A percentile compares a stretch with the other conserved stretches of the same genome.
Evolutionary conservation across 768 basidiomycete genomes (phyloP).

Genomic region (Rhizopogon vesiculosus): DNA sequence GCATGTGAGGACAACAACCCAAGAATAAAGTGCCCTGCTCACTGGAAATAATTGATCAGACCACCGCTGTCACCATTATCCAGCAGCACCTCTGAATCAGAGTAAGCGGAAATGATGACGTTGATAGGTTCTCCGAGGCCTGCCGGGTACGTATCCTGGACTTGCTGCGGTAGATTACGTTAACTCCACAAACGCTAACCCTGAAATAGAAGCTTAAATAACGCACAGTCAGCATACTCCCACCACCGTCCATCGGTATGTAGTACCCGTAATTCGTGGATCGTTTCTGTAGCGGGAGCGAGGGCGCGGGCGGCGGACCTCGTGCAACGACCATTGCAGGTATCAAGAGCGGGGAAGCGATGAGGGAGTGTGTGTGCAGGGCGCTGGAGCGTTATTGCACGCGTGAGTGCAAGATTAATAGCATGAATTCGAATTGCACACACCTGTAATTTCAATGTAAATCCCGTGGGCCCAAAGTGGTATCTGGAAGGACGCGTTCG

Average conservation of each 20-base stretch:
- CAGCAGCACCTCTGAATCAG: constrained; percentile 64
- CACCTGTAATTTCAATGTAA: neutral
- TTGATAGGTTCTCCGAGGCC: constrained; percentile 89
- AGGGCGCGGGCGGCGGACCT: neutral
- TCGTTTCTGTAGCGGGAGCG: constrained; percentile 13
- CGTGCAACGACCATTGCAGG: constrained; percentile 9
- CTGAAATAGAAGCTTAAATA: constrained; percentile 1
- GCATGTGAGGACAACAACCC: neutral
- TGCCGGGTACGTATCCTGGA: constrained; percentile 53
- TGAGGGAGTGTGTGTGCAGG: neutral
- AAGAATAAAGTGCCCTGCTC: constrained; percentile 18
- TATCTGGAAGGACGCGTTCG: neutral
- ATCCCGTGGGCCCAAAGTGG: neutral
- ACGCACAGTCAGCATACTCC: constrained; percentile 70
- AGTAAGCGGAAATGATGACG: constrained; percentile 71
- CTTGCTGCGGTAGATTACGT: constrained; percentile 32
- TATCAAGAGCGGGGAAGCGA: constrained; percentile 9
- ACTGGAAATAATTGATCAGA: constrained; percentile 79
- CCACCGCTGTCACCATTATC: constrained; percentile 62
- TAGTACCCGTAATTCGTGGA: constrained; percentile 47
- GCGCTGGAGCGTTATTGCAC: neutral
- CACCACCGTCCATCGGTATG: constrained; percentile 51
- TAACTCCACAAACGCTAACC: neutral
- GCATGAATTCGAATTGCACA: neutral
- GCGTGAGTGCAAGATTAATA: neutral